Conservation (phyloP, 257 asterid genomes). For the Scutellaria baicalensis region DNA sequence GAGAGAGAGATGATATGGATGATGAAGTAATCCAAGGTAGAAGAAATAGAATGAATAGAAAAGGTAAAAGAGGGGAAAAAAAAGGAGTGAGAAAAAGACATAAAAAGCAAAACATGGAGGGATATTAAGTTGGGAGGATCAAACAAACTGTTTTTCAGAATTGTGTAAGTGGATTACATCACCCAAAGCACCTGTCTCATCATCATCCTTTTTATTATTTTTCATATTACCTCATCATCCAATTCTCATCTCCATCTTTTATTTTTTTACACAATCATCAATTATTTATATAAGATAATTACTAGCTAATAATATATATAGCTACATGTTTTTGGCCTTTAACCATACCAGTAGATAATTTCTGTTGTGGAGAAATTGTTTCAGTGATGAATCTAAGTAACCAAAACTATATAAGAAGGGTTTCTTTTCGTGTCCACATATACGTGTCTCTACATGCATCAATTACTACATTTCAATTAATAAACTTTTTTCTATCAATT, state of each 20-base stretch:
- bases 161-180: slow-evolving; percentile 28
- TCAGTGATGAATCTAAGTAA: slow-evolving; percentile 1
- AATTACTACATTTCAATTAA: too few species aligned
- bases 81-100: slow-evolving; percentile 11
- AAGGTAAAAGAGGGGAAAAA: neutral
- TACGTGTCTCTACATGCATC: neutral
- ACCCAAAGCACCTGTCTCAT: slow-evolving; percentile 22
- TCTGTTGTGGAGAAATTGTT: slow-evolving; percentile 7
- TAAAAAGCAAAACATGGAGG: slow-evolving; percentile 30
- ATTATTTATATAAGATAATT: too few species aligned
- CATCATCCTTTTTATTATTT: slow-evolving; percentile 20
- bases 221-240: slow-evolving; percentile 18
- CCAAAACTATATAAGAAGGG: neutral
- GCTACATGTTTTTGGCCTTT: neutral
- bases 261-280: too few species aligned
- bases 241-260: neutral
- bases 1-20: neutral
- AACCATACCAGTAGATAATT: neutral
- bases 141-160: slow-evolving; percentile 24
- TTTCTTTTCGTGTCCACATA: neutral
- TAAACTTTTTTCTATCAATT: too few species aligned
- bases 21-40: neutral
- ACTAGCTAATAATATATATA: too few species aligned
- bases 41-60: too few species aligned
- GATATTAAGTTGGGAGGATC: slow-evolving; percentile 22